A percentile compares a stretch with the other conserved stretches of the same genome.
These are phyloP conservation scores for Elsinoe fawcettii DNA, from an alignment of 2,329 filamentous ascomycete species.

Conservation along the genomic window DNA sequence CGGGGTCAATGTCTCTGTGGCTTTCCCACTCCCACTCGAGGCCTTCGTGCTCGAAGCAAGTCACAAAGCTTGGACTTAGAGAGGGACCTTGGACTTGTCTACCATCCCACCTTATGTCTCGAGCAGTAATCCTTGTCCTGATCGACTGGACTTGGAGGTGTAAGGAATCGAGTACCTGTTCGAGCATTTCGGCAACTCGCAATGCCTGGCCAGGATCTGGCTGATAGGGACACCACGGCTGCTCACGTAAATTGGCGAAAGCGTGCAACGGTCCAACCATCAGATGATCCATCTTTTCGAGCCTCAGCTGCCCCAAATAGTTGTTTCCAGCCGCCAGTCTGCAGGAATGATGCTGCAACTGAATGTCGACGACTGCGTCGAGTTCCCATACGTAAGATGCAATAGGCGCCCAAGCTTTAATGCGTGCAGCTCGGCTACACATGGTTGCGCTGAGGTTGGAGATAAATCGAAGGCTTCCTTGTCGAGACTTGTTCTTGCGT, in stretches of 20 bases:
- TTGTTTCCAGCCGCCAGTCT: neutral
- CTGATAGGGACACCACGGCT: neutral
- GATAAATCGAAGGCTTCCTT: neutral
- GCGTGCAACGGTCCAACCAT: neutral
- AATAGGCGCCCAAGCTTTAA: neutral
- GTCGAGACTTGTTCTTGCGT: neutral
- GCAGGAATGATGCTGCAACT: no score
- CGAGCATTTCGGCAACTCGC: neutral
- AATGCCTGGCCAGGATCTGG: neutral
- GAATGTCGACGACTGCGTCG: neutral
- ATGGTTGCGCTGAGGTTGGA: neutral
- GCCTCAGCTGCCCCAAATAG: neutral
- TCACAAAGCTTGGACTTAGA: neutral
- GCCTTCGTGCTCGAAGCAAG: neutral
- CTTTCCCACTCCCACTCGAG: neutral
- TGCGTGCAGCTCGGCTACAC: neutral
- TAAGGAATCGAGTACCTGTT: neutral
- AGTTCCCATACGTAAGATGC: neutral
- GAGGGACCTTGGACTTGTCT: neutral
- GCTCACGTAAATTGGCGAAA: neutral
- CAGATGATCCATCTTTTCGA: neutral
- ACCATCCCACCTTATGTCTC: neutral
- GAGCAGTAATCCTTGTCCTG: neutral
- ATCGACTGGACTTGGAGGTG: neutral
- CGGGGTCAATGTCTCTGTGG: neutral